These are phyloP conservation scores for Cercospora beticola DNA, from an alignment of 2,329 filamentous ascomycete genomes.

Conservation along the genomic window DNA sequence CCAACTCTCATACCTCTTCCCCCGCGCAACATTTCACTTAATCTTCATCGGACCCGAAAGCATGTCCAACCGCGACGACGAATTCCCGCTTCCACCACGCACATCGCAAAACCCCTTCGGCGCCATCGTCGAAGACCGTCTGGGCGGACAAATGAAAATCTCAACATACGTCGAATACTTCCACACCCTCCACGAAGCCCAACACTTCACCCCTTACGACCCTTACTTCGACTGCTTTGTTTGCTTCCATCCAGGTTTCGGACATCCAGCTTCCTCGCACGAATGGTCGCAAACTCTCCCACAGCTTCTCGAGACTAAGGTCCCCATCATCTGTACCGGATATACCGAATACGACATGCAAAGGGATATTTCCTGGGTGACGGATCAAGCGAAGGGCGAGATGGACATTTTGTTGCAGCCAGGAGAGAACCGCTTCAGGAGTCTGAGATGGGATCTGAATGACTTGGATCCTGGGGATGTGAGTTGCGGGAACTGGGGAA, in stretches of 20 bases:
- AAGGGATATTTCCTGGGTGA: constrained; percentile 85
- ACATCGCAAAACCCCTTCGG: constrained; percentile 88
- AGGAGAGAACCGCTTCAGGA: constrained; percentile 90
- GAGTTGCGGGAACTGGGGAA: constrained; percentile 93
- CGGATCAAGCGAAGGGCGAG: constrained; percentile 80
- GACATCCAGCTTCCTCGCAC: constrained; percentile 87
- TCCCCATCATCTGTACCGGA: constrained; percentile 89
- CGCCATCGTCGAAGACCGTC: constrained; percentile 86
- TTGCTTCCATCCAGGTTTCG: constrained; percentile 93
- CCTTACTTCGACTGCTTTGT: constrained; percentile 98
- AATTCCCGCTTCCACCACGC: constrained; percentile 85
- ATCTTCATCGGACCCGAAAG: constrained; percentile 95
- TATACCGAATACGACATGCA: constrained; percentile 96
- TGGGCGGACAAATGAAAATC: constrained; percentile 90
- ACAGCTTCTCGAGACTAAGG: constrained; percentile 88
- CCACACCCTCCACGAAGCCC: constrained; percentile 89
- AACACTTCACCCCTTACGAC: constrained; percentile 90
- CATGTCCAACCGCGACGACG: constrained; percentile 89
- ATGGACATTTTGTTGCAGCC: constrained; percentile 90
- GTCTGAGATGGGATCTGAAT: constrained; percentile 93
- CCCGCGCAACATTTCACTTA: constrained; percentile 83
- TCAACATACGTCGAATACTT: constrained; percentile 98
- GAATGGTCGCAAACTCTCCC: constrained; percentile 94
- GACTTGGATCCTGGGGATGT: constrained; percentile 92
- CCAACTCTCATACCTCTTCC: constrained; percentile 91